Evolutionary conservation across 129 eudicot species (phyloP).

Genomic region (Saussurea involucrata): DNA sequence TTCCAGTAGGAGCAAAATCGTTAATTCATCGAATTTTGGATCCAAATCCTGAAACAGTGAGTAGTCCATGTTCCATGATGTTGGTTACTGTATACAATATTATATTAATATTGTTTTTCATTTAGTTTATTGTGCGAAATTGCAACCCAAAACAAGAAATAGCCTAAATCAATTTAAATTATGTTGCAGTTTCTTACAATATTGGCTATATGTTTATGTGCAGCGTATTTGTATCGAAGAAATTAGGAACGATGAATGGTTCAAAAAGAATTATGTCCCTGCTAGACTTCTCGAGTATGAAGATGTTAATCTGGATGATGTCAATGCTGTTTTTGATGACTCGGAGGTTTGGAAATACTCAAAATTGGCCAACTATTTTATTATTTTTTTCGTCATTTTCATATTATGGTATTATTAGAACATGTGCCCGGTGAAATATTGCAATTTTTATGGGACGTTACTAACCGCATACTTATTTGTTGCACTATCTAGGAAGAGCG

Average conservation of each 20-base stretch:
- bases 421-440: background rate
- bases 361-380: conserved; percentile 1
- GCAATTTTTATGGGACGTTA: background rate
- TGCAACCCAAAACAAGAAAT: background rate
- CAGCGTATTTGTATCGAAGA: conserved; percentile 91
- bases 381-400: background rate
- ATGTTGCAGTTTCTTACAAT: conserved; percentile 6
- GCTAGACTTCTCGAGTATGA: conserved; percentile 73
- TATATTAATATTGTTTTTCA: background rate
- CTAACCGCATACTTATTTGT: conserved; percentile 1
- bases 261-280: conserved; percentile 75
- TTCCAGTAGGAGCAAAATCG: conserved; percentile 93
- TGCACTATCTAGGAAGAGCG: conserved; percentile 54
- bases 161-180: background rate
- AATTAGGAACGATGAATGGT: conserved; percentile 93
- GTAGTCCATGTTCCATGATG: conserved; percentile 22
- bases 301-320: conserved; percentile 93
- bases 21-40: conserved; percentile 86
- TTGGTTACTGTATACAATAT: background rate
- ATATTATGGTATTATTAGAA: background rate
- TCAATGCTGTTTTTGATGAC: conserved; percentile 95
- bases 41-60: conserved; percentile 88
- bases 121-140: background rate
- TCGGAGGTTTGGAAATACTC: conserved; percentile 60
- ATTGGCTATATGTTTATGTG: conserved; percentile 12